A percentile compares a stretch with the other conserved stretches of the same genome.
Evolutionary conservation across 371 early-diverging fungal species (phyloP).

Genomic region (Haplosporangium sp.): DNA sequence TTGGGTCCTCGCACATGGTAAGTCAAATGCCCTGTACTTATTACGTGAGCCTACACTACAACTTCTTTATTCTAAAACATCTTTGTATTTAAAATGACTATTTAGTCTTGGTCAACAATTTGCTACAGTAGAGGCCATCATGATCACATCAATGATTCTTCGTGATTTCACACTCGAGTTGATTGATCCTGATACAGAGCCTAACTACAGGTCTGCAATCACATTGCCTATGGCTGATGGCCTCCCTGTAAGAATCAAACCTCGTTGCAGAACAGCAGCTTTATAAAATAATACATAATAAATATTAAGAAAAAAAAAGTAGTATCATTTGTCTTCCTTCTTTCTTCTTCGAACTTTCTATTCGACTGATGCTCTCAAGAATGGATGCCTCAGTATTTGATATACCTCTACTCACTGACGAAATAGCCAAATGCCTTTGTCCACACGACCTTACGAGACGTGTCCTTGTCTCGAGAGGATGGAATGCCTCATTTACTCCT

Average conservation of each 20-base stretch:
- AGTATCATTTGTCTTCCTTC: too few species aligned
- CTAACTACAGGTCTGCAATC: conserved; percentile 45
- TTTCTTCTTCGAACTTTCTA: too few species aligned
- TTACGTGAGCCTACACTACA: too few species aligned
- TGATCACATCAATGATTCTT: conserved; percentile 57
- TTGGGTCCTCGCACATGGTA: conserved; percentile 32
- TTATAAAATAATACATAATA: too few species aligned
- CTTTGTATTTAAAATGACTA: not conserved
- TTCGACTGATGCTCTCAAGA: too few species aligned
- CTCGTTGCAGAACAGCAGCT: too few species aligned
- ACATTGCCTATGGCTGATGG: conserved; percentile 64
- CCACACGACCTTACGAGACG: conserved; percentile 6
- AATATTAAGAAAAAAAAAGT: too few species aligned
- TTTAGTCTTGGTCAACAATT: conserved; percentile 59
- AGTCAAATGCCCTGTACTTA: not conserved
- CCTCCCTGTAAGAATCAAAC: conserved; percentile 54
- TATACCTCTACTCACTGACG: not conserved
- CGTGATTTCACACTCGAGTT: conserved; percentile 28
- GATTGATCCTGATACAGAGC: conserved; percentile 20
- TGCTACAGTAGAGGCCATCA: conserved; percentile 67
- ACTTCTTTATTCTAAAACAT: too few species aligned
- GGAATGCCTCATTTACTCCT: conserved; percentile 3
- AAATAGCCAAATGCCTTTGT: not conserved
- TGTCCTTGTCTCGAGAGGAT: conserved; percentile 4
- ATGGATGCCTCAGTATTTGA: not conserved